These are phyloP conservation scores for Lodderomyces theae DNA, from an alignment of 1,139 yeast genomes.

Conservation along the genomic window DNA sequence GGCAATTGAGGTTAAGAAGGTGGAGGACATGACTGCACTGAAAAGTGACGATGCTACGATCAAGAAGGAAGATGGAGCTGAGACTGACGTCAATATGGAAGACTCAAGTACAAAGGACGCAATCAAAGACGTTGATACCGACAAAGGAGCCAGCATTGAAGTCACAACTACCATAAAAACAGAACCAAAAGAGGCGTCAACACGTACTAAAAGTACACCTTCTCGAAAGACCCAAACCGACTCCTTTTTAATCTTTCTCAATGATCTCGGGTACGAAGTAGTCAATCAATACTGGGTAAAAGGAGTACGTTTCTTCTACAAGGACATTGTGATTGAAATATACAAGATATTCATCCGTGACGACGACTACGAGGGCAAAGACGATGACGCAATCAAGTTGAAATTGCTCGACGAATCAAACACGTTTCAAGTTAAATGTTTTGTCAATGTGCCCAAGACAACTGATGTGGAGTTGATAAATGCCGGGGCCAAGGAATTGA, in stretches of 20 bases:
- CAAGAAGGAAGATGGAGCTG: constrained; percentile 2
- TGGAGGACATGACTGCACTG: neutral
- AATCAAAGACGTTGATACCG: too few species aligned
- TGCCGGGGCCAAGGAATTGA: constrained; percentile 48
- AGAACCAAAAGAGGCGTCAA: neutral
- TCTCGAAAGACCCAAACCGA: constrained; percentile 23
- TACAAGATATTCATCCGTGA: constrained; percentile 49
- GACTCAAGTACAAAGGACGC: neutral
- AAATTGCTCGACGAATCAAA: constrained; percentile 54
- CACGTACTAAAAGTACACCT: neutral
- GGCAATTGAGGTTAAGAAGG: constrained; percentile 1
- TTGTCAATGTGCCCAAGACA: constrained; percentile 64
- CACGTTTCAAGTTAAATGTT: constrained; percentile 62
- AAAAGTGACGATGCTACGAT: neutral
- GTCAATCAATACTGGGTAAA: constrained; percentile 65
- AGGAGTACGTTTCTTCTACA: constrained; percentile 65
- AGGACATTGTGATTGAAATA: constrained; percentile 60
- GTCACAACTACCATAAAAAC: constrained; percentile 1
- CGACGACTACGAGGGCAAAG: constrained; percentile 38
- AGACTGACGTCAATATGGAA: neutral
- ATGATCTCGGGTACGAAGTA: constrained; percentile 68
- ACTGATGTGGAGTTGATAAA: constrained; percentile 75
- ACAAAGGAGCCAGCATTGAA: too few species aligned
- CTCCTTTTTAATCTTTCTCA: constrained; percentile 49
- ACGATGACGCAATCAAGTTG: constrained; percentile 27